Base-by-base conservation (phyloP, 345 rosid species). In the Conringia planisiliqua region DNA sequence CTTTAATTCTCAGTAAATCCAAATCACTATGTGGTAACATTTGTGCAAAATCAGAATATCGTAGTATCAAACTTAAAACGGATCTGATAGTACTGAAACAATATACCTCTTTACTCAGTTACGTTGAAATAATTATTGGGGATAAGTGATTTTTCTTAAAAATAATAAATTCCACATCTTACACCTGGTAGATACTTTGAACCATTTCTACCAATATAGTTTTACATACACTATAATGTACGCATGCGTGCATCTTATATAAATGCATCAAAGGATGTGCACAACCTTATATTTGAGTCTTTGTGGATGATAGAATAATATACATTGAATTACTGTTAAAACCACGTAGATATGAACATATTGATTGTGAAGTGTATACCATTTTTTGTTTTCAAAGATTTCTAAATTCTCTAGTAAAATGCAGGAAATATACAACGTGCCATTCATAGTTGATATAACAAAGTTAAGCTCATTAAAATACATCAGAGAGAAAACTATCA, bases 231-330 rank as follows among this genome's bases (percentile, higher is more conserved):
- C 5, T 38, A 47, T 27, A 35, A 12, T 71, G 9, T 27, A 62
- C 29, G 52, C 48, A 62, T 51, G 50, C 73, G 50, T 66, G 71
- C 33, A 66, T 66, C 44, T 8, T 16, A 44, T 27, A 27, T 29
- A 11, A 14, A 52, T 39, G 12, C 17, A 52, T 52, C 7, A 43
- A 22, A 42, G 6, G 55, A 57, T 70, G 32, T 43, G 44, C 65
- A 30, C 20, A 69, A 56, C 3, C 32, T 43, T 40, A 4, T 16
- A 55, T 13, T 39, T 54, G 3, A 26, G 17, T 39, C 2, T 40
- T 36, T 50, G 17, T 48, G 33, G 14, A 68, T 54, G 72, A 68
- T 10, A 10, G 9, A 58, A 68, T 26, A 27, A 3, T 17, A 40
- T 36, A 24, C 33, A 18, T 36, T 17, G 29, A 64, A 29, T 30